Evolutionary conservation across 2,329 filamentous ascomycete species (phyloP).

Genomic region (Exophiala phaeomuriformis): DNA sequence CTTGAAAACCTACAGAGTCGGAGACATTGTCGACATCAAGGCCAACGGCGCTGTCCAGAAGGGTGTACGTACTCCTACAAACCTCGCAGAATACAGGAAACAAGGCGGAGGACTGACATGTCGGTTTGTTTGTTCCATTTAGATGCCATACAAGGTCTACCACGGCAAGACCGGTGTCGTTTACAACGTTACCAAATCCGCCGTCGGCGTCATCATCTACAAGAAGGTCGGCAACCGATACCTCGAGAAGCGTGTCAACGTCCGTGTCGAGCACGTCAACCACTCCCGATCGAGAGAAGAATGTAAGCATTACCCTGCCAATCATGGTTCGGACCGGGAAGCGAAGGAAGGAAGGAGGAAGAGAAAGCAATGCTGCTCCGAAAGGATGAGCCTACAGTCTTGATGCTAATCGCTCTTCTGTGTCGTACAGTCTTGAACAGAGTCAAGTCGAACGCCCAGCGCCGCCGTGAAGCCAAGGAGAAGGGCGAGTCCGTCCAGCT

Average conservation of each 20-base stretch:
- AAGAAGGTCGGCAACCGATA: slow-evolving; percentile 99
- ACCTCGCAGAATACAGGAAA: neutral
- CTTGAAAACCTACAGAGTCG: slow-evolving; percentile 67
- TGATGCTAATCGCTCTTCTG: neutral
- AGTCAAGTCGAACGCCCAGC: slow-evolving; percentile 91
- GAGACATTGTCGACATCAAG: slow-evolving; percentile 98
- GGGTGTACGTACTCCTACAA: slow-evolving; percentile 58
- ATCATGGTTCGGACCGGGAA: neutral
- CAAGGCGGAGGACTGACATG: slow-evolving; percentile 12
- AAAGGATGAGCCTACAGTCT: neutral
- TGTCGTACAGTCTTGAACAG: slow-evolving; percentile 61
- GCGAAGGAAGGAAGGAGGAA: neutral
- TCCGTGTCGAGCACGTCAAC: slow-evolving; percentile 94
- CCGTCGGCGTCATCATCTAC: slow-evolving; percentile 98
- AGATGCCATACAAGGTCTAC: slow-evolving; percentile 99
- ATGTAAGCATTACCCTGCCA: slow-evolving; percentile 37
- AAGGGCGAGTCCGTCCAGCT: slow-evolving; percentile 81
- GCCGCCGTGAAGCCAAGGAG: slow-evolving; percentile 87
- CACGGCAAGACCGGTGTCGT: slow-evolving; percentile 97
- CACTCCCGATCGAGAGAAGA: slow-evolving; percentile 94
- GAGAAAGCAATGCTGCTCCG: neutral
- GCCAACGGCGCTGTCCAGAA: slow-evolving; percentile 98
- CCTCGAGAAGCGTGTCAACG: slow-evolving; percentile 99
- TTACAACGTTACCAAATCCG: slow-evolving; percentile 98
- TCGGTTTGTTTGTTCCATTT: slow-evolving; percentile 26